Conservation (phyloP, 345 rosid species). For the Eucalyptus erythrocorys region DNA sequence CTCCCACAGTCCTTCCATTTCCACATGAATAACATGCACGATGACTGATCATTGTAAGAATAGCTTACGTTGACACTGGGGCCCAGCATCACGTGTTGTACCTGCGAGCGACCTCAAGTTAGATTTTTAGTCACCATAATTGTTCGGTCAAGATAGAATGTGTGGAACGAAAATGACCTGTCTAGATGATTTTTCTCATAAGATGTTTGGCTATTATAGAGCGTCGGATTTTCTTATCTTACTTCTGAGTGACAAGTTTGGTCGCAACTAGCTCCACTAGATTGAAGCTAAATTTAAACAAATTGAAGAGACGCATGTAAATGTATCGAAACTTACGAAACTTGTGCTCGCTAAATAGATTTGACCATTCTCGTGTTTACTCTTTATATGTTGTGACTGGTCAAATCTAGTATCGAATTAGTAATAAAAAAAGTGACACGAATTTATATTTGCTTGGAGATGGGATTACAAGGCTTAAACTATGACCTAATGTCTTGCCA, state of each 20-base stretch:
- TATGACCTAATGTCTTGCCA: background rate
- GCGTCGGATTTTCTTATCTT: background rate
- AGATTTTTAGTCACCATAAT: background rate
- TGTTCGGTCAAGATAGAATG: background rate
- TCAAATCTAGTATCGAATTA: background rate
- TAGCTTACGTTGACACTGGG: background rate
- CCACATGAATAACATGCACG: background rate
- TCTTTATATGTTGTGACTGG: background rate
- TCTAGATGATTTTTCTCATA: background rate
- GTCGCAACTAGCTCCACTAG: background rate
- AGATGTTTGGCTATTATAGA: background rate
- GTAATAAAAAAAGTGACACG: background rate
- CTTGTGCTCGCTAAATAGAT: background rate
- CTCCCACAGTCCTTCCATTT: background rate
- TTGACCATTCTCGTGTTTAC: background rate
- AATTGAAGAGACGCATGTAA: background rate
- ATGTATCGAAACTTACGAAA: background rate
- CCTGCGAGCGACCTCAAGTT: background rate
- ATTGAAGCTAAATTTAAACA: background rate
- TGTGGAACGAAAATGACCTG: background rate
- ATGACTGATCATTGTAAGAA: background rate
- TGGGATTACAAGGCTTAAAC: background rate
- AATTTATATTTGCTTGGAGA: background rate
- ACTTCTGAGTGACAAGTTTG: background rate
- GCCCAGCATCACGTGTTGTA: background rate